These are phyloP conservation scores for Macadamia integrifolia DNA, from an alignment of 164 flowering plant genomes.

Conservation along the genomic window DNA sequence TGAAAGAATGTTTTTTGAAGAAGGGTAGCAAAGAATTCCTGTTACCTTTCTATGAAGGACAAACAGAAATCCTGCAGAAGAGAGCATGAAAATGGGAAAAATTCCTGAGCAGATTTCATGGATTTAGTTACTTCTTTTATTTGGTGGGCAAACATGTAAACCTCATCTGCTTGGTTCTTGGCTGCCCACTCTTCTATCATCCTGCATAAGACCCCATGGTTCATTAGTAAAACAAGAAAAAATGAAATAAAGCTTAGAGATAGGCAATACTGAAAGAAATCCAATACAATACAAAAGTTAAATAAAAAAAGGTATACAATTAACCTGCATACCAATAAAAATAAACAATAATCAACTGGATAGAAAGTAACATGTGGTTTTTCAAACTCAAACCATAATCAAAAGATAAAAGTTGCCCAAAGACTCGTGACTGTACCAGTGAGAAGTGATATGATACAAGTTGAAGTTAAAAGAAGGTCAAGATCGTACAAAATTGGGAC, in stretches of 20 bases:
- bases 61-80: conserved; percentile 22
- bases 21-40: background rate
- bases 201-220: conserved; percentile 15
- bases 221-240: background rate
- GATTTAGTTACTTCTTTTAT: conserved; percentile 16
- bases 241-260: background rate
- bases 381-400: too few species aligned
- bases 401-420: too few species aligned
- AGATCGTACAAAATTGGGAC: too few species aligned
- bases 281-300: background rate
- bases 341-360: too few species aligned
- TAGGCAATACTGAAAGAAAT: background rate
- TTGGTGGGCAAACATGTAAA: conserved; percentile 26
- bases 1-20: background rate
- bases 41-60: conserved; percentile 23
- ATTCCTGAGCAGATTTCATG: conserved; percentile 17
- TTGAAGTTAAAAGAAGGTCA: too few species aligned
- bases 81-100: conserved; percentile 23
- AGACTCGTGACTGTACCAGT: too few species aligned
- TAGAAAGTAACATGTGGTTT: too few species aligned
- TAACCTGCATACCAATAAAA: background rate
- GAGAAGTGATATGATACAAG: too few species aligned
- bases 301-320: background rate
- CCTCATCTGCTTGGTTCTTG: conserved; percentile 26
- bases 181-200: conserved; percentile 24